Percentiles rank a stretch among this genome's conserved stretches.
These are phyloP conservation scores for Sclerotinia minor DNA, from an alignment of 2,329 filamentous ascomycete genomes.

Conservation along the genomic window DNA sequence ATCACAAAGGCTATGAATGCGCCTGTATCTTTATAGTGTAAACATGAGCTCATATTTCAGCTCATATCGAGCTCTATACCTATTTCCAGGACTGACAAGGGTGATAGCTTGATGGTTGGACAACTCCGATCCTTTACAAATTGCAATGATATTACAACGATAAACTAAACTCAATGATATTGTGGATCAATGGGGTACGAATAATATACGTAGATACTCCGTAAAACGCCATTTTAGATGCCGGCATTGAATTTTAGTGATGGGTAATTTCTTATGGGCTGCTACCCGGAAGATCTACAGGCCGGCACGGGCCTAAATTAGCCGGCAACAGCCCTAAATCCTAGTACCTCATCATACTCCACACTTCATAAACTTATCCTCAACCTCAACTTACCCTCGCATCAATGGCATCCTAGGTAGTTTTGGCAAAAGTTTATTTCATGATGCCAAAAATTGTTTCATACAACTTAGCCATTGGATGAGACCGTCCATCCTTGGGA, in stretches of 20 bases:
- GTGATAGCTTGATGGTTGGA: no score
- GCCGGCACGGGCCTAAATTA: not conserved
- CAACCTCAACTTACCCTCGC: not conserved
- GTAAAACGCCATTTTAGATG: not conserved
- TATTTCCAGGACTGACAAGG: no score
- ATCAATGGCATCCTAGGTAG: not conserved
- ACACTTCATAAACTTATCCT: not conserved
- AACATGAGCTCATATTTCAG: no score
- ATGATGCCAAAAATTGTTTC: constrained; percentile 19
- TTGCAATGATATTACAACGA: no score
- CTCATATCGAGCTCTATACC: no score
- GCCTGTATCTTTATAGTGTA: no score
- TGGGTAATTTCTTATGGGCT: not conserved
- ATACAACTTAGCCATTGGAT: constrained; percentile 27
- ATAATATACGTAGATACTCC: no score
- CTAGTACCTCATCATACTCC: not conserved
- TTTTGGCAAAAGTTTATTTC: not conserved
- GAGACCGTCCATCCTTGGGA: constrained; percentile 27
- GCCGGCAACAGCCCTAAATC: not conserved
- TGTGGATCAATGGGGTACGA: no score
- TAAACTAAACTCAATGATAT: no score
- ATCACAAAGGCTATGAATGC: no score
- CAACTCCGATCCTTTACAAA: no score
- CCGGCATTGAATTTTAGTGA: not conserved
- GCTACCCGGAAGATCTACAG: constrained; percentile 11